These are phyloP conservation scores for Delphinella strobiligena DNA, from an alignment of 2,329 filamentous ascomycete species.

Conservation along the genomic window DNA sequence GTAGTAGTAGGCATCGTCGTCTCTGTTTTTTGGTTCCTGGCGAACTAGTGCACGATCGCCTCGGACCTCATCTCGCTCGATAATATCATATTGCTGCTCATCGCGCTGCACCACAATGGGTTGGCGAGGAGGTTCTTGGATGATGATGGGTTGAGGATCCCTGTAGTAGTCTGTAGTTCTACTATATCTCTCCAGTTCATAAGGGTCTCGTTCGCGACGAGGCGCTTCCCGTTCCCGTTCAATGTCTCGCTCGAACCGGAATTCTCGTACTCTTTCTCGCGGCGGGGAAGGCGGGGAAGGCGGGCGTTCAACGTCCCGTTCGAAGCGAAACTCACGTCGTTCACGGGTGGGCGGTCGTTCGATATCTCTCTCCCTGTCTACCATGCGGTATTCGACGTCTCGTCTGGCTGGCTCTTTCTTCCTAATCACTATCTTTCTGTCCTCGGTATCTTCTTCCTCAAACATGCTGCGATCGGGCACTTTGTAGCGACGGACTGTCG, in stretches of 20 bases:
- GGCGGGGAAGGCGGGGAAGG: conserved; percentile 13
- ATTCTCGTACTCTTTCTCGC: conserved; percentile 19
- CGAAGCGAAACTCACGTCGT: conserved; percentile 20
- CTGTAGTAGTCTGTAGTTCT: conserved; percentile 41
- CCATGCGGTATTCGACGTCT: conserved; percentile 23
- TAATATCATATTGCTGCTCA: conserved; percentile 47
- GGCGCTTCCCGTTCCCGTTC: conserved; percentile 31
- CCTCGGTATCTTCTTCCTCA: conserved; percentile 15
- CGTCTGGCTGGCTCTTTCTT: conserved; percentile 15
- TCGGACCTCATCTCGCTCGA: conserved; percentile 43
- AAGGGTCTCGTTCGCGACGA: conserved; percentile 26
- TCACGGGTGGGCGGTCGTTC: conserved; percentile 11
- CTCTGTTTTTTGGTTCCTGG: conserved; percentile 19
- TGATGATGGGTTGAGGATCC: conserved; percentile 38
- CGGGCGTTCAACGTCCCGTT: conserved; percentile 11
- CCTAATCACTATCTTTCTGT: conserved; percentile 36
- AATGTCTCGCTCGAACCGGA: conserved; percentile 20
- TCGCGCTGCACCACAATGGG: conserved; percentile 37
- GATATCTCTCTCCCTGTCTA: conserved; percentile 24
- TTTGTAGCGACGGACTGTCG: conserved; percentile 49
- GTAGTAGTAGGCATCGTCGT: conserved; percentile 51
- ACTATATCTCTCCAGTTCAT: conserved; percentile 39
- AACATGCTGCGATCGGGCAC: conserved; percentile 34
- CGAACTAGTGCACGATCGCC: conserved; percentile 37
- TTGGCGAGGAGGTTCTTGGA: conserved; percentile 40